Evolutionary conservation across 2,329 filamentous ascomycete species (phyloP).

Genomic region (Aurifilum marmelostoma): DNA sequence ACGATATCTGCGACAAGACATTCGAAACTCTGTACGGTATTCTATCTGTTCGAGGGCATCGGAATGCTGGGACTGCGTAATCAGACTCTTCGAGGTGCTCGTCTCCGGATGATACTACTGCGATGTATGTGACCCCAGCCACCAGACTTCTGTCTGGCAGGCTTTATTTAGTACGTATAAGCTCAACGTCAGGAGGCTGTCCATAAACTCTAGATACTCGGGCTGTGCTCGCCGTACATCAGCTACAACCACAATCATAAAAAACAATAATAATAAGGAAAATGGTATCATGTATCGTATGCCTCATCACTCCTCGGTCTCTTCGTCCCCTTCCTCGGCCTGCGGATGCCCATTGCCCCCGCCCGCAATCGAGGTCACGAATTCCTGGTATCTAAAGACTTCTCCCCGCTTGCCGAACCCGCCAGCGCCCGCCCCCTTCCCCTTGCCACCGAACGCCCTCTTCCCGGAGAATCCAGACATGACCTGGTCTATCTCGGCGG

Average conservation of each 20-base stretch:
- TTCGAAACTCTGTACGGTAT: not conserved
- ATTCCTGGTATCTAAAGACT: constrained; percentile 92
- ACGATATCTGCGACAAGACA: not conserved
- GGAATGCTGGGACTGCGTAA: too few species aligned
- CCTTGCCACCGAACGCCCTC: constrained; percentile 78
- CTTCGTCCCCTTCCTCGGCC: constrained; percentile 29
- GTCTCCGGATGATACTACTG: too few species aligned
- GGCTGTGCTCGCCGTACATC: not conserved
- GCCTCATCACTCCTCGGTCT: constrained; percentile 32
- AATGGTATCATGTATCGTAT: constrained; percentile 3
- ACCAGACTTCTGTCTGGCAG: not conserved
- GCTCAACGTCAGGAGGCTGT: not conserved
- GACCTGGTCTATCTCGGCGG: constrained; percentile 82
- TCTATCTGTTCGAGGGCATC: not conserved
- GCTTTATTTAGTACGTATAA: not conserved
- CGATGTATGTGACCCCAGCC: too few species aligned
- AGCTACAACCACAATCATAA: not conserved
- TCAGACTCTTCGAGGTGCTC: too few species aligned
- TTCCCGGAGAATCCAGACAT: constrained; percentile 83
- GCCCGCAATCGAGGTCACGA: constrained; percentile 69
- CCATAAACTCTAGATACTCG: not conserved
- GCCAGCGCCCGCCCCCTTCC: constrained; percentile 51
- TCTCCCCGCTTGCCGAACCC: constrained; percentile 72
- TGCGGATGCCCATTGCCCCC: constrained; percentile 49
- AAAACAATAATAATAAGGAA: too few species aligned